Percentiles rank a stretch among this genome's conserved stretches.
Evolutionary conservation across 305 asterid genomes (phyloP).

Genomic region (Lippia alba): DNA sequence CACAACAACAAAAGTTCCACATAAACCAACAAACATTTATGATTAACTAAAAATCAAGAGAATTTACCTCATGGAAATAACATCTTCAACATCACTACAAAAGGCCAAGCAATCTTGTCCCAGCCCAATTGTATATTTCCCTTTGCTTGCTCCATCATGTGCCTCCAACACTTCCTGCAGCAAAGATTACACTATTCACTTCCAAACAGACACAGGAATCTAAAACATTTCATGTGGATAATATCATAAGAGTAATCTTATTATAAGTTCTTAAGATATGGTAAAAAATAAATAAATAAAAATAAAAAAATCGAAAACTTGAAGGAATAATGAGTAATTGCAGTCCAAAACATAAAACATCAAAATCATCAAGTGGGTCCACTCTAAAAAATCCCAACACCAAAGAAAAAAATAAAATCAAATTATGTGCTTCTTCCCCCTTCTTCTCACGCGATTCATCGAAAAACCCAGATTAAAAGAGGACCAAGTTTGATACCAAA

Average conservation of each 20-base stretch:
- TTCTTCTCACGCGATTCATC: not conserved
- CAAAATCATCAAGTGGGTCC: slow-evolving; percentile 13
- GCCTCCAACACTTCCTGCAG: slow-evolving; percentile 71
- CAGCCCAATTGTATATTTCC: slow-evolving; percentile 77
- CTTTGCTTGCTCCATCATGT: slow-evolving; percentile 81
- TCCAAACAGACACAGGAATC: not conserved
- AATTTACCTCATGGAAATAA: slow-evolving; percentile 69
- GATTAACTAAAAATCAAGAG: not conserved
- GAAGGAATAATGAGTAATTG: not conserved
- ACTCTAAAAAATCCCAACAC: not conserved
- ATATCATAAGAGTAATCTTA: not conserved
- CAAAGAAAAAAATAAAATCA: not conserved
- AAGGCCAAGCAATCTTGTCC: slow-evolving; percentile 84
- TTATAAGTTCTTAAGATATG: not conserved
- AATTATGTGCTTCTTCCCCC: not conserved
- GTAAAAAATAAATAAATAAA: too few species aligned
- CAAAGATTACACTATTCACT: slow-evolving; percentile 9
- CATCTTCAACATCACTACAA: slow-evolving; percentile 78
- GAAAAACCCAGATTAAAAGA: slow-evolving; percentile 10
- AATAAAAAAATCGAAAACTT: not conserved
- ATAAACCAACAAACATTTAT: not conserved
- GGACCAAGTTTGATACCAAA: not conserved
- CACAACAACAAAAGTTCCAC: too few species aligned
- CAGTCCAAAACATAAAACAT: not conserved
- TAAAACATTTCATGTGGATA: not conserved